phyloP scores from a whole-genome alignment of 768 basidiomycete genomes.

The Cyathus striatus region DNA sequence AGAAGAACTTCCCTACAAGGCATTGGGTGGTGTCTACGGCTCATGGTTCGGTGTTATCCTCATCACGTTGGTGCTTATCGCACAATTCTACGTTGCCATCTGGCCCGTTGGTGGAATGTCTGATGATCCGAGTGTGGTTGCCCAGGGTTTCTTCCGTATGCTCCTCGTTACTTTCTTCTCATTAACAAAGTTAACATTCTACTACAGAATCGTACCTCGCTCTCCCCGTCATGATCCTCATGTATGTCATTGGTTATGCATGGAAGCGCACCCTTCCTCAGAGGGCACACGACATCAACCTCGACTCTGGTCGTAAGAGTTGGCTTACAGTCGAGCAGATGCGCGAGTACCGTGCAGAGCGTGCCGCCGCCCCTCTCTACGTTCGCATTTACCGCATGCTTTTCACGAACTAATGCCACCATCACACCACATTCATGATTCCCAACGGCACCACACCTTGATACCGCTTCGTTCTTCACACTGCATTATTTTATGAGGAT shows the following conservation, averaged over 20 bases:
- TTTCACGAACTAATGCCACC: slow-evolving; percentile 35
- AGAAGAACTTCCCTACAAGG: slow-evolving; percentile 40
- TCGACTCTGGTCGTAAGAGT: slow-evolving; percentile 41
- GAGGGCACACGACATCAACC: slow-evolving; percentile 32
- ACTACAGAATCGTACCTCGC: slow-evolving; percentile 32
- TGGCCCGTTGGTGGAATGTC: slow-evolving; percentile 35
- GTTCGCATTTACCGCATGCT: slow-evolving; percentile 32
- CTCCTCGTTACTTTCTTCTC: slow-evolving; percentile 2
- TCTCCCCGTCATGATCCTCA: slow-evolving; percentile 32
- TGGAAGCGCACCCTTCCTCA: slow-evolving; percentile 37
- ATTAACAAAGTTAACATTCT: not conserved
- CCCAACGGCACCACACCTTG: too few relatives aligned
- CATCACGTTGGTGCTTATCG: slow-evolving; percentile 33
- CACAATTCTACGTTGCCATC: slow-evolving; percentile 41
- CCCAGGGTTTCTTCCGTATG: slow-evolving; percentile 33
- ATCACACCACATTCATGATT: too few relatives aligned
- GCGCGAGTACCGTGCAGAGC: slow-evolving; percentile 36
- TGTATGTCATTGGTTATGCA: slow-evolving; percentile 28
- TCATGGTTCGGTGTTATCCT: slow-evolving; percentile 41
- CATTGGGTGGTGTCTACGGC: slow-evolving; percentile 37
- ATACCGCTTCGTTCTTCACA: too few relatives aligned
- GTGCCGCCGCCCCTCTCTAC: slow-evolving; percentile 27
- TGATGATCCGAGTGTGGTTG: slow-evolving; percentile 18
- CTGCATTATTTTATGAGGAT: too few relatives aligned
- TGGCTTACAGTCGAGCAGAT: slow-evolving; percentile 42